Evolutionary conservation across 176 grass and related monocot genomes (phyloP), one percentile per base, ranked within the genome.

Genomic region (Avena atlantica): DNA sequence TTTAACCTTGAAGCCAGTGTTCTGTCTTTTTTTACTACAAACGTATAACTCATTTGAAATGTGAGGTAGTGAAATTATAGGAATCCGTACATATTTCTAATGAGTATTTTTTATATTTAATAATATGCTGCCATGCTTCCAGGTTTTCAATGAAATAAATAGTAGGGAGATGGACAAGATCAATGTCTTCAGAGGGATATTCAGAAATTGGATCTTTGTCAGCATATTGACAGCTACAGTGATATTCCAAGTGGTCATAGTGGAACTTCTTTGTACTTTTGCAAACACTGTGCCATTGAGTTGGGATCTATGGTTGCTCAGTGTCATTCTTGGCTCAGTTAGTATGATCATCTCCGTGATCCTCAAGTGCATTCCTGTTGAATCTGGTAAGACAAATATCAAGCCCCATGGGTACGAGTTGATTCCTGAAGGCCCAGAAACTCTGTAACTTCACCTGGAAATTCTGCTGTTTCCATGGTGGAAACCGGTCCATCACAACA

Each of bases 111-210:
- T 15, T 3, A 84, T 55, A 84, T 55, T 76, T 87, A 64, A 48
- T 8, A 50, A 81, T 77, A 47, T 47, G 71, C 71, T 89, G 0
- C 51, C 29, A 8, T 50, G 44, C 29, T 50, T 82, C 87, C 90
- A 98, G 96, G 90, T 98, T 19, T 98, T 92, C 84, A 98, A 95
- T 20, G 96, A 98, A 87, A 91, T 95, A 91, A 95, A 95, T 20
- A 92, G 96, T 62, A 92, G 92, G 70, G 93, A 98, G 74, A 91
- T 98, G 90, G 93, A 98, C 29, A 92, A 95, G 86, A 87, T 98
- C 25, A 95, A 95, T 66, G 93, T 95, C 16, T 92, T 98, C 55
- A 25, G 47, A 62, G 93, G 93, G 34, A 89, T 98, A 40, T 88
- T 95, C 5, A 78, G 70, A 81, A 98, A 92, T 50, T 90, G 88